phyloP scores from a whole-genome alignment of 1,284 basidiomycete genomes.

The Cryptococcus sp. region DNA sequence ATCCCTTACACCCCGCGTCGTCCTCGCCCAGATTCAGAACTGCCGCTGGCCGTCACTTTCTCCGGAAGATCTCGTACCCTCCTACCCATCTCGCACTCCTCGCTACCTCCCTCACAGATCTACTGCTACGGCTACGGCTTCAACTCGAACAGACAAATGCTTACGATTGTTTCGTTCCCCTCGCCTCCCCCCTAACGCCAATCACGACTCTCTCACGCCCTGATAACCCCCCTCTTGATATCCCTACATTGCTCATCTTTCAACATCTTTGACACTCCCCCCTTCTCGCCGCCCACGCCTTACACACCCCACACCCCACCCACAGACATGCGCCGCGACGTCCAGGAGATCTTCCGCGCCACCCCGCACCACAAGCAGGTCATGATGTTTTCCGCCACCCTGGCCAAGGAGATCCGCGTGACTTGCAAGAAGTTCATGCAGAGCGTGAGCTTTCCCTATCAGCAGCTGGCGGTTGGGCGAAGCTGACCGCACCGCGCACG shows the following conservation, averaged over 20 bases:
- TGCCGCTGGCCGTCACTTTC: not conserved
- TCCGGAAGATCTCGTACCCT: too few relatives aligned
- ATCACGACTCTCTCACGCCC: conserved; percentile 1
- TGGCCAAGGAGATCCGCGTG: conserved; percentile 92
- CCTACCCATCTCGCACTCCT: too few relatives aligned
- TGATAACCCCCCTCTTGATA: not conserved
- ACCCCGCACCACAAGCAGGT: conserved; percentile 99
- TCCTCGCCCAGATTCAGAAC: not conserved
- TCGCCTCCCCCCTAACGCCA: not conserved
- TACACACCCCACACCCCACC: conserved; percentile 4
- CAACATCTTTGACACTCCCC: not conserved
- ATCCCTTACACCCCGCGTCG: not conserved
- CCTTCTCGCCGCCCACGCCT: conserved; percentile 2
- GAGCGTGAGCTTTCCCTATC: conserved; percentile 63
- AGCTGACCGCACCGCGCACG: not conserved
- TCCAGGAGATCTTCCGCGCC: conserved; percentile 99
- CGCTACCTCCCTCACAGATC: not conserved
- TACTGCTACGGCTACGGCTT: not conserved
- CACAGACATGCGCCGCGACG: conserved; percentile 99
- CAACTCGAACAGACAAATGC: conserved; percentile 6
- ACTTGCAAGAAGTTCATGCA: conserved; percentile 99
- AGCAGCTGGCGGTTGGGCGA: not conserved
- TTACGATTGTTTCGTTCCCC: conserved; percentile 18
- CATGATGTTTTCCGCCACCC: conserved; percentile 99
- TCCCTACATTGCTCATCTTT: not conserved